A percentile compares a stretch with the other conserved stretches of the same genome.
phyloP scores from a whole-genome alignment of 2,329 filamentous ascomycete genomes.

The Nothophaeocryptopus gaeumannii region DNA sequence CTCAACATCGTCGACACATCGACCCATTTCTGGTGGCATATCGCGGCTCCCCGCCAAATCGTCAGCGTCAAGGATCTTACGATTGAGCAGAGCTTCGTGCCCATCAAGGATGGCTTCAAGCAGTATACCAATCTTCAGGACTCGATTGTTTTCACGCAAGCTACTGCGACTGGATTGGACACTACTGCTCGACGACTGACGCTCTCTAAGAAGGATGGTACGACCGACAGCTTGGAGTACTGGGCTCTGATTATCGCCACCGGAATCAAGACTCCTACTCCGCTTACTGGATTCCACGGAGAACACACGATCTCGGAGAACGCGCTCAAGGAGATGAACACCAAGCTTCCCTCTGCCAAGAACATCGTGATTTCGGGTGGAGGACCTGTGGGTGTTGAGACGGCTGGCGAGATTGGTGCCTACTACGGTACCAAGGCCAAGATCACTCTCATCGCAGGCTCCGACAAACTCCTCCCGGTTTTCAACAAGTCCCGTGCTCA shows the following conservation, averaged over 20 bases:
- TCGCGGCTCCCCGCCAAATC: slow-evolving; percentile 53
- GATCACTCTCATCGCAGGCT: slow-evolving; percentile 47
- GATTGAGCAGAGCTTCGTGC: slow-evolving; percentile 48
- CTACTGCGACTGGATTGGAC: slow-evolving; percentile 48
- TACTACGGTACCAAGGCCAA: slow-evolving; percentile 39
- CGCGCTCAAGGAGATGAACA: slow-evolving; percentile 34
- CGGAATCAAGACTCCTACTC: slow-evolving; percentile 48
- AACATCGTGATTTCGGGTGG: slow-evolving; percentile 38
- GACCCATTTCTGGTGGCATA: slow-evolving; percentile 52
- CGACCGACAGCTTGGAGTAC: slow-evolving; percentile 43
- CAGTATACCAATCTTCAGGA: slow-evolving; percentile 44
- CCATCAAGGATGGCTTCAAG: slow-evolving; percentile 51
- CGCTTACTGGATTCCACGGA: slow-evolving; percentile 45
- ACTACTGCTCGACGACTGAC: slow-evolving; percentile 43
- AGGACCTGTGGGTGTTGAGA: slow-evolving; percentile 40
- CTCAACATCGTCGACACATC: slow-evolving; percentile 56
- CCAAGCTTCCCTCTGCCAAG: slow-evolving; percentile 35
- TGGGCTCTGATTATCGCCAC: slow-evolving; percentile 58
- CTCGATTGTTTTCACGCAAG: slow-evolving; percentile 49
- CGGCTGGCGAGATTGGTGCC: slow-evolving; percentile 37
- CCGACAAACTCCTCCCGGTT: slow-evolving; percentile 40
- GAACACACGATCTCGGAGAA: slow-evolving; percentile 32
- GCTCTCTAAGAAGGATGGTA: slow-evolving; percentile 36
- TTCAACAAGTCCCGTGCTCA: slow-evolving; percentile 41
- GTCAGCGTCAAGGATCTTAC: slow-evolving; percentile 49